Conservation (phyloP, 2,329 filamentous ascomycete species). For the Neonectria coccinea region DNA sequence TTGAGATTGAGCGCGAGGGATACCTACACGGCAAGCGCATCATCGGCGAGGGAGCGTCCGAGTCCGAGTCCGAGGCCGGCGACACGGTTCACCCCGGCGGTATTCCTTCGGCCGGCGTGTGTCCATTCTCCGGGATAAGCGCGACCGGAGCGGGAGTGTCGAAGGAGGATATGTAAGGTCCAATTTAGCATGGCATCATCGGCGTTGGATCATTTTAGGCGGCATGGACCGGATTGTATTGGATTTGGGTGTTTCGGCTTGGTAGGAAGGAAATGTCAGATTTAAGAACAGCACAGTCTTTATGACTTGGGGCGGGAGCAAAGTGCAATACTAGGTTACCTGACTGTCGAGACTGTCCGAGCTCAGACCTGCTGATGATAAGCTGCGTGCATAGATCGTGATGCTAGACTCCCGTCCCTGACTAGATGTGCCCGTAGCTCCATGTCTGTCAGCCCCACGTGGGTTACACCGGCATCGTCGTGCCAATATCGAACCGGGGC, state of each 20-base stretch:
- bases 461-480: slow-evolving; percentile 29
- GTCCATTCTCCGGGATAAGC: slow-evolving; percentile 44
- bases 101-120: slow-evolving; percentile 37
- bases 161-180: slow-evolving; percentile 14
- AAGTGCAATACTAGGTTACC: too few species aligned
- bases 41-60: slow-evolving; percentile 52
- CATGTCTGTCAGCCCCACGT: slow-evolving; percentile 29
- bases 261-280: slow-evolving; percentile 2
- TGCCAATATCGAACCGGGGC: slow-evolving; percentile 24
- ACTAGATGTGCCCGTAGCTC: slow-evolving; percentile 30
- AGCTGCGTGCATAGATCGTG: too few species aligned
- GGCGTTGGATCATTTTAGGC: slow-evolving; percentile 23
- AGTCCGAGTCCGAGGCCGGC: slow-evolving; percentile 32
- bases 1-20: slow-evolving; percentile 70
- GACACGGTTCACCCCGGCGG: slow-evolving; percentile 32
- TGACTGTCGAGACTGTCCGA: too few species aligned
- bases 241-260: neutral
- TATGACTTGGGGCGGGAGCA: too few species aligned
- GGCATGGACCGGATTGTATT: slow-evolving; percentile 16
- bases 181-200: neutral
- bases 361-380: too few species aligned
- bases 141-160: slow-evolving; percentile 30
- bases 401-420: too few species aligned
- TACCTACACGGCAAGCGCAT: slow-evolving; percentile 73
- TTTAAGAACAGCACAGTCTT: slow-evolving; percentile 1